Base-by-base conservation (phyloP, 768 basidiomycete genomes). In the Boletus huronensis region DNA sequence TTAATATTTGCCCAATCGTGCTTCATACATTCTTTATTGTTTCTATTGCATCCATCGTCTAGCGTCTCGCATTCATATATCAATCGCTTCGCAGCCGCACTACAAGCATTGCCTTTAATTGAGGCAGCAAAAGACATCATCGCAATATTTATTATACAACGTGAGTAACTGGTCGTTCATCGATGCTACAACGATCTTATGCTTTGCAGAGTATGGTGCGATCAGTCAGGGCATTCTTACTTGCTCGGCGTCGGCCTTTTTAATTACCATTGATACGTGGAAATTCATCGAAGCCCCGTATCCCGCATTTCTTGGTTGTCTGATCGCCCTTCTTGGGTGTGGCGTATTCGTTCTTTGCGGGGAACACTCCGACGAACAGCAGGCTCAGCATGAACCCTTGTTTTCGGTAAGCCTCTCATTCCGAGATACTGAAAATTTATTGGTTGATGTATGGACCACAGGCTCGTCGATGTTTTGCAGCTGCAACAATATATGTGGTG, bases 131-230 rank as follows among this genome's bases (percentile, higher is more conserved):
- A 56, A 50, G 59, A 58, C 36, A 50, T 69, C 25, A 16, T 54
- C 6, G 48, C 61, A 3, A 56, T 67, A 21, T 54, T 52, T 28
- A 48, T 67, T n/a, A 64, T 68, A 47, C 64, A 54, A 6, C 54
- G 63, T 72, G 53, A 60, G 70, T 62, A 28, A 29, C 21, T 26
- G 2, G 26, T 42, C 21, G 3, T 35, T 47, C 50, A 19, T 32
- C 39, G 29, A 21, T 51, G 17, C 13, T n/a, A 41, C 23, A 16
- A 28, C 17, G 3, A 36, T 48, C 28, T 54, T 43, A 50, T 47
- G 11, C n/a, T 31, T 38, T 25, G 13, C 35, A 76, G 76, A 66
- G 35, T 64, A 68, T 48, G 69, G 67, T 49, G 66, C 70, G 19
- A 55, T 65, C 29, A 52, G 51, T 3, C 66, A 67, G 48, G 67